These are phyloP conservation scores for Colletotrichum costaricense DNA, from an alignment of 2,329 filamentous ascomycete species.

Conservation along the genomic window DNA sequence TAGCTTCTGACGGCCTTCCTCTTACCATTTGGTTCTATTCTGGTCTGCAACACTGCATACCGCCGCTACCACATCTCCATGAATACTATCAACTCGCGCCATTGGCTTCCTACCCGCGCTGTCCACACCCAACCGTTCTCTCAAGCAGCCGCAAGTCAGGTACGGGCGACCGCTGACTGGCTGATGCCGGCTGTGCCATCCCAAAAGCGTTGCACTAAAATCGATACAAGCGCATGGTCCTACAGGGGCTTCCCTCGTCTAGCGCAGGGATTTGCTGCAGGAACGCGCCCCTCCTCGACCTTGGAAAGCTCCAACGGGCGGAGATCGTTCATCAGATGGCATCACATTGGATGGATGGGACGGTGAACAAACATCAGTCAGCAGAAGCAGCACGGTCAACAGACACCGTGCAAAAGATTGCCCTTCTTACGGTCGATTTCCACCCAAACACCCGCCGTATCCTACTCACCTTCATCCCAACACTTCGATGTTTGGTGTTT, in stretches of 20 bases:
- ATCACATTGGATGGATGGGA: constrained; percentile 10
- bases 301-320: constrained; percentile 8
- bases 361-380: background rate
- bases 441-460: background rate
- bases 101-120: background rate
- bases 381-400: background rate
- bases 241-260: constrained; percentile 27
- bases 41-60: background rate
- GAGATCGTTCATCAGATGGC: constrained; percentile 22
- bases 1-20: background rate
- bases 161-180: constrained; percentile 29
- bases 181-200: constrained; percentile 18
- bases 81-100: background rate
- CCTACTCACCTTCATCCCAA: background rate
- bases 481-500: background rate
- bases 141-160: constrained; percentile 20
- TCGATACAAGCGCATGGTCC: constrained; percentile 22
- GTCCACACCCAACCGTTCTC: background rate
- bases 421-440: background rate
- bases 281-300: constrained; percentile 35
- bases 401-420: constrained; percentile 11
- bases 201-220: constrained; percentile 32
- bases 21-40: background rate
- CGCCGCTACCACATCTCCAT: background rate
- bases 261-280: constrained; percentile 34